phyloP scores from a whole-genome alignment of 1,139 yeast genomes.

The Meyerozyma guilliermondii region DNA sequence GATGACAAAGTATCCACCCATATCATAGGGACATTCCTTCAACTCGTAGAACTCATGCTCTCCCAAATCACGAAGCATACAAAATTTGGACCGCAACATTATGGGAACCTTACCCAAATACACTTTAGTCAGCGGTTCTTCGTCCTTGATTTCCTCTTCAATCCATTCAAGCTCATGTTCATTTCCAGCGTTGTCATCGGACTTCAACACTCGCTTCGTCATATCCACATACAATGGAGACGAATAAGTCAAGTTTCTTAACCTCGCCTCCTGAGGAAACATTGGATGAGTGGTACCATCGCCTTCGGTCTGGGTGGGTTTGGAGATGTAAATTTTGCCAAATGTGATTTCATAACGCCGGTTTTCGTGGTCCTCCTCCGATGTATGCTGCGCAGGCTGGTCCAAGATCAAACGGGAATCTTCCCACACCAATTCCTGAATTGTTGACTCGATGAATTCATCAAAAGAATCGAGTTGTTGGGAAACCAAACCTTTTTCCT shows the following conservation, averaged over 20 bases:
- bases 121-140: constrained; percentile 63
- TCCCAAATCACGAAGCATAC: constrained; percentile 87
- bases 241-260: constrained; percentile 92
- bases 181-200: constrained; percentile 61
- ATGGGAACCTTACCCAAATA: constrained; percentile 96
- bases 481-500: constrained; percentile 93
- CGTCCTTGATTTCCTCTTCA: constrained; percentile 48
- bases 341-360: constrained; percentile 92
- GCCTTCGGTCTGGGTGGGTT: constrained; percentile 98
- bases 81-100: constrained; percentile 94
- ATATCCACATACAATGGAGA: constrained; percentile 95
- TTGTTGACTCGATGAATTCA: constrained; percentile 93
- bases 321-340: constrained; percentile 93
- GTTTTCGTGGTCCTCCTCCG: constrained; percentile 83
- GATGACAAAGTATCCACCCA: constrained; percentile 98
- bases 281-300: constrained; percentile 99
- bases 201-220: constrained; percentile 83
- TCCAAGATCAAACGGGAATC: constrained; percentile 91
- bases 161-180: constrained; percentile 74
- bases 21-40: constrained; percentile 98
- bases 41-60: constrained; percentile 93
- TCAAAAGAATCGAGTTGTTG: constrained; percentile 98
- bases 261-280: constrained; percentile 97
- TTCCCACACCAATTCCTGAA: constrained; percentile 95
- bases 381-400: constrained; percentile 96